Base-by-base conservation (phyloP, 192 early-diverging fungal species). In the Backusella tuberculispora region DNA sequence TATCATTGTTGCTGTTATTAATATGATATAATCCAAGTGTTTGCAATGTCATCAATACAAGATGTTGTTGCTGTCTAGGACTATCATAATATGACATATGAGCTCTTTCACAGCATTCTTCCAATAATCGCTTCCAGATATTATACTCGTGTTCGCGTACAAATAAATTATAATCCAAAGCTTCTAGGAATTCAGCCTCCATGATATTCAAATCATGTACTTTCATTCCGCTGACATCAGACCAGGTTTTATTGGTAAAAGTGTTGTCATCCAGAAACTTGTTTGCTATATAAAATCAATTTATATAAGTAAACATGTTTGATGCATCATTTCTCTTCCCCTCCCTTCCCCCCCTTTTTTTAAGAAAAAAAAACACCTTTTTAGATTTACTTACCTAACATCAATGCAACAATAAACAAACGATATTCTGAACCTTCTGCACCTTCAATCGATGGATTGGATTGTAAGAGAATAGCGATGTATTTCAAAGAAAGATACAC, bases 201-300 rank as follows among this genome's bases (percentile, higher is more conserved):
- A 94, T 92, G 21, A 92, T 88, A 66, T 92, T 92, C 29, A 97
- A 82, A 81, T 97, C 94, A 64, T 87, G 77, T 41, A 94, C 86
- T 6, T 94, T 93, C 80, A 97, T 93, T 44, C 89, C 86, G 41
- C 90, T 92, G 10, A 97, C 91, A 79, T 94, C 90, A 15, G 92
- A 89, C 95, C 95, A 97, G 0, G 95, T 95, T 80, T 91, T 88
- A 80, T 94, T 95, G 26, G 95, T 92, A 67, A 93, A 97, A 37
- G 93, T 95, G 80, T 95, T 94, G 82, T 97, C 95, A 63, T 94
- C 89, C 26, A 94, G 83, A 64, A 88, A 90, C 73, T 96, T 96
- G 88, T 93, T 95, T 64, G 92, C 89, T 83, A 72, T 42, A 14
- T 44, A 50, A 63, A 21, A 53, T 3, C 26, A 24, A 19, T 60